Conservation (phyloP, 129 eudicot genomes). For the Centrapalus pauciflorus region DNA sequence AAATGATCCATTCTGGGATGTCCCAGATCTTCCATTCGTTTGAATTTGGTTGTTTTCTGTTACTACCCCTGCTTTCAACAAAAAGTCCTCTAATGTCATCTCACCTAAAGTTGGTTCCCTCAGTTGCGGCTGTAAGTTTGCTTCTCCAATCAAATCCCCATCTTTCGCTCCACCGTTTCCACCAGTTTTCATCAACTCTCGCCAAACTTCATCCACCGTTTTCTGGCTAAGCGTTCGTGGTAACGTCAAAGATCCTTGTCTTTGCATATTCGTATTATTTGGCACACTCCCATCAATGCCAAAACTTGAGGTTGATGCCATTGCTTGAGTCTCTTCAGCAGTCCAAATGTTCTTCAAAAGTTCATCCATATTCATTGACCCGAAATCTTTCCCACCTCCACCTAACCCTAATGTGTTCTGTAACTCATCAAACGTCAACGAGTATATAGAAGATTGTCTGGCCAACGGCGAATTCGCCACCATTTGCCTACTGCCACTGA, state of each 20-base stretch:
- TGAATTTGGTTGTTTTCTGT: conserved; percentile 50
- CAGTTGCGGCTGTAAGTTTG: conserved; percentile 36
- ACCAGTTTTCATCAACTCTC: conserved; percentile 47
- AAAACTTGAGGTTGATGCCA: conserved; percentile 36
- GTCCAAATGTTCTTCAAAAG: conserved; percentile 76
- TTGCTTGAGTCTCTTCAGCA: conserved; percentile 72
- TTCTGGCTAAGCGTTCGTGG: conserved; percentile 89
- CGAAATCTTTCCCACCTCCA: conserved; percentile 74
- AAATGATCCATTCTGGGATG: conserved; percentile 20
- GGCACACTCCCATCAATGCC: conserved; percentile 27
- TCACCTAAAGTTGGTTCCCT: conserved; percentile 75
- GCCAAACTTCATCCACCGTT: conserved; percentile 93
- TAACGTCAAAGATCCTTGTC: conserved; percentile 76
- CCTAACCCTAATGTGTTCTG: conserved; percentile 67
- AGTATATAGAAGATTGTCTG: conserved; percentile 68
- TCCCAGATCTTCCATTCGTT: conserved; percentile 4
- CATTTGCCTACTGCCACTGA: conserved; percentile 34
- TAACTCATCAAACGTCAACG: conserved; percentile 76
- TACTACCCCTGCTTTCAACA: conserved; percentile 74
- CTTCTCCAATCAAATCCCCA: conserved; percentile 28
- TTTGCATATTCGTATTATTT: conserved; percentile 41
- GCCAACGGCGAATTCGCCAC: conserved; percentile 41
- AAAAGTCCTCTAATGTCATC: conserved; percentile 83
- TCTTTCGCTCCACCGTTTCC: conserved; percentile 36
- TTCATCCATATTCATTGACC: conserved; percentile 96